These are phyloP conservation scores for Pseudocercospora ulei DNA, from an alignment of 2,329 filamentous ascomycete genomes.

Conservation along the genomic window DNA sequence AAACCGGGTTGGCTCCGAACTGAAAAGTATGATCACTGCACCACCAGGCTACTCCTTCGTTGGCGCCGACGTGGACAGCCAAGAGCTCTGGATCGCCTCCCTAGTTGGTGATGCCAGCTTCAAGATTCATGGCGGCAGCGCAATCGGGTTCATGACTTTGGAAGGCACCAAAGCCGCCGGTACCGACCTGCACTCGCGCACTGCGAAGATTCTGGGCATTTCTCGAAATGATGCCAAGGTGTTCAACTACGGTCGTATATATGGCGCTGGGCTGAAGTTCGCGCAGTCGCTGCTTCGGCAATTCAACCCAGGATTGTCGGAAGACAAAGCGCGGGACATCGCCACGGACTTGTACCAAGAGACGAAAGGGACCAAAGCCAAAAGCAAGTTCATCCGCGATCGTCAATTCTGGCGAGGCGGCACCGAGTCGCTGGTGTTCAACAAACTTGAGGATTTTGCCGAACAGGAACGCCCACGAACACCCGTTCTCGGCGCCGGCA, in stretches of 20 bases:
- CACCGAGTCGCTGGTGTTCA: slow-evolving; percentile 96
- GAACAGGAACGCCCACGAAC: slow-evolving; percentile 86
- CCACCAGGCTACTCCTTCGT: slow-evolving; percentile 88
- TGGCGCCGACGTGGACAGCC: slow-evolving; percentile 91
- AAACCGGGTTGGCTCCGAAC: slow-evolving; percentile 89
- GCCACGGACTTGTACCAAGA: slow-evolving; percentile 73
- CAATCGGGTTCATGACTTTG: slow-evolving; percentile 96
- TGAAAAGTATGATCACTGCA: slow-evolving; percentile 93
- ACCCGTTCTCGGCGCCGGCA: slow-evolving; percentile 84
- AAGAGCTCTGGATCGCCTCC: slow-evolving; percentile 97
- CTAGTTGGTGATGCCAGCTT: slow-evolving; percentile 91
- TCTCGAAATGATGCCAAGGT: slow-evolving; percentile 92
- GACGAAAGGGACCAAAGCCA: slow-evolving; percentile 84
- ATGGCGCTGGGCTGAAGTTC: slow-evolving; percentile 93
- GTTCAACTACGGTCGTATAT: slow-evolving; percentile 98
- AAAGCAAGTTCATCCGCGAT: slow-evolving; percentile 59
- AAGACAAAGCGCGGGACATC: slow-evolving; percentile 64
- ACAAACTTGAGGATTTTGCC: slow-evolving; percentile 93
- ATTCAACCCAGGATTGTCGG: slow-evolving; percentile 78
- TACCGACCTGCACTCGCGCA: slow-evolving; percentile 89
- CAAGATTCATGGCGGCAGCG: slow-evolving; percentile 88
- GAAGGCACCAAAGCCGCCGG: slow-evolving; percentile 91
- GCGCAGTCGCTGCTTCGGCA: slow-evolving; percentile 81
- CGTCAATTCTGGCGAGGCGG: slow-evolving; percentile 87
- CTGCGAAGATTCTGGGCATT: slow-evolving; percentile 83